Conservation (phyloP, 352 stramenopile genomes). For the Phytophthora multivora region DNA sequence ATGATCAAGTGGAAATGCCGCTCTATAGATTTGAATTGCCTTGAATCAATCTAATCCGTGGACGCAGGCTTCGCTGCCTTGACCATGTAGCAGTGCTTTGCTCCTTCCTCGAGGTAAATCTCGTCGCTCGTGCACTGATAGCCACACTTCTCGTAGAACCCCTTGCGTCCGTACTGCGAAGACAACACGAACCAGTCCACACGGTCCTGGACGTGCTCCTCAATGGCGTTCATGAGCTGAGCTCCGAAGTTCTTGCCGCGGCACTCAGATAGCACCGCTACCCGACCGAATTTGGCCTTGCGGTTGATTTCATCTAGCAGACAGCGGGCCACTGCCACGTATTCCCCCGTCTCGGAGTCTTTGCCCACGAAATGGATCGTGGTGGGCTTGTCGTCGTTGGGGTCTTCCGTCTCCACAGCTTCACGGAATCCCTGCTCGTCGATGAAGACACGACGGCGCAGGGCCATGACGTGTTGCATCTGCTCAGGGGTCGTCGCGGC, state of each 20-base stretch:
- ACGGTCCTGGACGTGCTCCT: constrained; percentile 43
- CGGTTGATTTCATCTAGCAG: constrained; percentile 36
- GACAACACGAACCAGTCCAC: constrained; percentile 56
- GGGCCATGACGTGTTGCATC: constrained; percentile 43
- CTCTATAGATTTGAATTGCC: constrained; percentile 2
- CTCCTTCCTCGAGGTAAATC: constrained; percentile 58
- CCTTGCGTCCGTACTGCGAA: constrained; percentile 59
- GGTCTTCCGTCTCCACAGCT: constrained; percentile 47
- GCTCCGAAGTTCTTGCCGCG: constrained; percentile 61
- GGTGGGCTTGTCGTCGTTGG: constrained; percentile 46
- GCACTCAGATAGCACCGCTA: constrained; percentile 63
- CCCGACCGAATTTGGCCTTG: constrained; percentile 68
- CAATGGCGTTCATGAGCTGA: constrained; percentile 59
- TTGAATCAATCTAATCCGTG: constrained; percentile 10
- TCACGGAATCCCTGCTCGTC: constrained; percentile 56
- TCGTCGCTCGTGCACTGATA: constrained; percentile 56
- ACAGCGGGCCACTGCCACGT: constrained; percentile 63
- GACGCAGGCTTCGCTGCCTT: constrained; percentile 29
- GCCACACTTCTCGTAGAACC: constrained; percentile 74
- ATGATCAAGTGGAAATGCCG: constrained; percentile 1
- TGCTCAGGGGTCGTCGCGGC: constrained; percentile 47
- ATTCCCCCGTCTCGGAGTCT: constrained; percentile 60
- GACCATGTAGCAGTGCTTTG: constrained; percentile 63
- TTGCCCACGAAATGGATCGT: constrained; percentile 68
- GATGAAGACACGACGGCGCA: constrained; percentile 65